Evolutionary conservation across 306 rosid genomes (phyloP).

Genomic region (Cicer chorassanicum): DNA sequence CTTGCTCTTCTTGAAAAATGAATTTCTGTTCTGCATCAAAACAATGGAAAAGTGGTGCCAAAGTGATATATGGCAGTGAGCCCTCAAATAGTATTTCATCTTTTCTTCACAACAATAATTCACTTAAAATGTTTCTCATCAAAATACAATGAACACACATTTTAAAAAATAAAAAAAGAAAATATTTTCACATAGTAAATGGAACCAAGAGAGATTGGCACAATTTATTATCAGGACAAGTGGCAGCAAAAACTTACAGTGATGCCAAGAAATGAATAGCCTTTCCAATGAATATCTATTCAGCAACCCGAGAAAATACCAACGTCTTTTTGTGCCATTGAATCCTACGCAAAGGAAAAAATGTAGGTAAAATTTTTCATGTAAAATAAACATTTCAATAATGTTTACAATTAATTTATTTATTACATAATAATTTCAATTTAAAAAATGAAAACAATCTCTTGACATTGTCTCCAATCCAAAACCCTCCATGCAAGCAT

Average conservation of each 20-base stretch:
- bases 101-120: too few relatives aligned
- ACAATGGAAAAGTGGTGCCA: constrained; percentile 20
- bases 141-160: too few relatives aligned
- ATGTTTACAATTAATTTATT: not conserved
- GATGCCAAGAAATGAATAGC: not conserved
- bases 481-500: constrained; percentile 24
- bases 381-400: not conserved
- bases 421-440: not conserved
- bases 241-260: not conserved
- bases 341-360: not conserved
- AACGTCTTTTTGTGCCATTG: not conserved
- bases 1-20: not conserved
- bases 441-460: not conserved
- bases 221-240: not conserved
- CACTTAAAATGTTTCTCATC: too few relatives aligned
- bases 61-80: not conserved
- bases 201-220: not conserved
- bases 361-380: not conserved
- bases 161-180: too few relatives aligned
- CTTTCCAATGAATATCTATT: not conserved
- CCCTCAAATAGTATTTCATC: too few relatives aligned
- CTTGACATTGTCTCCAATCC: not conserved
- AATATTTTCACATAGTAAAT: not conserved
- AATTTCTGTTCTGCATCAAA: constrained; percentile 4
- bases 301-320: not conserved